phyloP scores from a whole-genome alignment of 108 stramenopile genomes.

The Pseudonitzschia multiseries region DNA sequence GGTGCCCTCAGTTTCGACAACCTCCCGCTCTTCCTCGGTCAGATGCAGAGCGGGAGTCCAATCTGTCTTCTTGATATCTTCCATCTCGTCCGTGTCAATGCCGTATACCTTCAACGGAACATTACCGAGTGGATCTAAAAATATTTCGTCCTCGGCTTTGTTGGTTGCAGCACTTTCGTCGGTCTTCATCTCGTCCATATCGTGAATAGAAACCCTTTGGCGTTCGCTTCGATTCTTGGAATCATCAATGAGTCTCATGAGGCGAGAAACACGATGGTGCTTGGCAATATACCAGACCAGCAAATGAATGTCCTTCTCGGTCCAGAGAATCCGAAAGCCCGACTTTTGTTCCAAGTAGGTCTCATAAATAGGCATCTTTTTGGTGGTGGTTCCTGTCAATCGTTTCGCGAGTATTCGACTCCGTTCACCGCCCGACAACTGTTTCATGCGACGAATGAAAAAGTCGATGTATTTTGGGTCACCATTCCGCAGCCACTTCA shows the following conservation, averaged over 20 bases:
- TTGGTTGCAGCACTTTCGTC: neutral
- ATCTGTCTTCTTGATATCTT: conserved; percentile 13
- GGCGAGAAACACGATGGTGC: conserved; percentile 49
- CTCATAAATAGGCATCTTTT: conserved; percentile 42
- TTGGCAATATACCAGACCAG: conserved; percentile 45
- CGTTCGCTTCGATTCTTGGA: conserved; percentile 41
- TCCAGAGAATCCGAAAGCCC: conserved; percentile 53
- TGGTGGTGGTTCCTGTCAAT: conserved; percentile 33
- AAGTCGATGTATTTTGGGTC: conserved; percentile 46
- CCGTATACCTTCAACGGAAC: conserved; percentile 51
- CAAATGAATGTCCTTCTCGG: conserved; percentile 21
- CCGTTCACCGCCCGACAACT: conserved; percentile 45
- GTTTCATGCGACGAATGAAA: conserved; percentile 44
- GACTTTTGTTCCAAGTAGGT: conserved; percentile 59
- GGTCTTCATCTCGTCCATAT: conserved; percentile 3
- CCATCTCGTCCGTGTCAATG: conserved; percentile 28
- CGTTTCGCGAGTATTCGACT: conserved; percentile 43
- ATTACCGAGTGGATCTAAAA: conserved; percentile 45
- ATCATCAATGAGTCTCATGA: conserved; percentile 55
- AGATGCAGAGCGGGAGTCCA: conserved; percentile 51
- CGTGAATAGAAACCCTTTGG: conserved; percentile 18
- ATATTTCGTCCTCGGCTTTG: conserved; percentile 10
- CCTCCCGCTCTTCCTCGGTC: conserved; percentile 45
- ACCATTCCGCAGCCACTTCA: conserved; percentile 46
- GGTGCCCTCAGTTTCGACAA: conserved; percentile 50